Conservation (phyloP, 345 rosid species). For the Ailanthus altissimus region DNA sequence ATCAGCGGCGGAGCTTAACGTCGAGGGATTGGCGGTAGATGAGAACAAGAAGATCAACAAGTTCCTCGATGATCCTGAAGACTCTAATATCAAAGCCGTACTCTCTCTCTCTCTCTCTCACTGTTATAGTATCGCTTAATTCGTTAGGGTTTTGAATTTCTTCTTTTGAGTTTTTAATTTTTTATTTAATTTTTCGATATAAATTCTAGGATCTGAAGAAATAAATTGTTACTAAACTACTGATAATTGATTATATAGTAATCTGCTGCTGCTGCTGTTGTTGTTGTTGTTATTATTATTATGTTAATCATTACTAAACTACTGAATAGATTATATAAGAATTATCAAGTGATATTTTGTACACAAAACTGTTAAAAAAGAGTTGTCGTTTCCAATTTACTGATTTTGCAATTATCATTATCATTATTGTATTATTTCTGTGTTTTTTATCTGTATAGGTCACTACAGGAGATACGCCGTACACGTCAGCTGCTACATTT, state of each 20-base stretch:
- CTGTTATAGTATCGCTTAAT: background rate
- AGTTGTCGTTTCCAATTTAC: too few relatives aligned
- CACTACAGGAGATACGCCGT: constrained; percentile 75
- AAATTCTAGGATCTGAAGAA: background rate
- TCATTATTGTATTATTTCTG: background rate
- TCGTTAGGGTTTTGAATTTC: background rate
- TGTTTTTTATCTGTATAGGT: constrained; percentile 44
- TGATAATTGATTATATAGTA: background rate
- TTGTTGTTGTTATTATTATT: too few relatives aligned
- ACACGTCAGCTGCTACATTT: constrained; percentile 71
- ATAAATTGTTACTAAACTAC: background rate
- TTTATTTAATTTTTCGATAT: background rate
- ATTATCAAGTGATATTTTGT: too few relatives aligned
- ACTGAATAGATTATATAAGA: too few relatives aligned
- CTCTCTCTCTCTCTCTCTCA: background rate
- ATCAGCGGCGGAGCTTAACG: constrained; percentile 34
- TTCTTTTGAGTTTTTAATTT: background rate
- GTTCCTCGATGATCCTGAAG: constrained; percentile 83
- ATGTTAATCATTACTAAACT: too few relatives aligned
- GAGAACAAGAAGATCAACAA: constrained; percentile 52
- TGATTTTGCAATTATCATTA: too few relatives aligned
- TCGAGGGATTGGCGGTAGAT: constrained; percentile 49
- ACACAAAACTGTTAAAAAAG: too few relatives aligned
- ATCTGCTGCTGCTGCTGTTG: too few relatives aligned
- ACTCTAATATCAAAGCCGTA: constrained; percentile 81